Percentiles rank a stretch among this genome's conserved stretches.
Conservation (phyloP, 164 flowering plant species). For the Akebia trifoliata region DNA sequence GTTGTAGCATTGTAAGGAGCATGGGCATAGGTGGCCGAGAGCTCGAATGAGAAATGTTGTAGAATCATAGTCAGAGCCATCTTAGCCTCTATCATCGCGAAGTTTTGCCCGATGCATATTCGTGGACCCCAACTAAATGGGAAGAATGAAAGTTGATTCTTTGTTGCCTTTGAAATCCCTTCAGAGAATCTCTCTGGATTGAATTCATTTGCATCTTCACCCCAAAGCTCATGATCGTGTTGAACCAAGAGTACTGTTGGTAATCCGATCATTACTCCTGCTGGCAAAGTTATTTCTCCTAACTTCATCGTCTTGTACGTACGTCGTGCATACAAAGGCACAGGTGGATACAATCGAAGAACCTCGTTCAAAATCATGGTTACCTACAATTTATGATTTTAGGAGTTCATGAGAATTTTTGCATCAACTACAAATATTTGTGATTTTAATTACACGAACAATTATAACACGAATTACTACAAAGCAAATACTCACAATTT, state of each 20-base stretch:
- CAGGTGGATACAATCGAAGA: conserved; percentile 13
- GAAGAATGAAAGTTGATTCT: conserved; percentile 14
- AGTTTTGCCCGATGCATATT: conserved; percentile 17
- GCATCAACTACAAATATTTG: neutral
- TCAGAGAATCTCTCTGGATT: conserved; percentile 17
- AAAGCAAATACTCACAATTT: conserved; percentile 10
- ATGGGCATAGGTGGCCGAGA: conserved; percentile 12
- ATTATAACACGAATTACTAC: neutral
- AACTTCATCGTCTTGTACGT: conserved; percentile 11
- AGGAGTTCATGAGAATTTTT: neutral
- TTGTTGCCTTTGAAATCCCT: conserved; percentile 13
- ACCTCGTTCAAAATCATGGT: conserved; percentile 16
- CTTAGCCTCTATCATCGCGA: conserved; percentile 16
- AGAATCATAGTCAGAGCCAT: conserved; percentile 16
- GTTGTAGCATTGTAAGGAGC: conserved; percentile 2
- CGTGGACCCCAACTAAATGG: conserved; percentile 20
- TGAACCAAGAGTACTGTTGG: conserved; percentile 9
- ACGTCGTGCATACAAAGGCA: neutral
- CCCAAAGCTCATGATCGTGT: conserved; percentile 13
- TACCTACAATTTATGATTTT: neutral
- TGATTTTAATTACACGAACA: neutral
- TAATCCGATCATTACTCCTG: conserved; percentile 6
- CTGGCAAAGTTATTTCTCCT: conserved; percentile 6
- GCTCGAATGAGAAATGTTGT: conserved; percentile 13
- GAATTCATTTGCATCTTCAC: conserved; percentile 16